A percentile compares a stretch with the other conserved stretches of the same genome.
phyloP scores from a whole-genome alignment of 495 filamentous ascomycete species.

The Aspergillus affinis region DNA sequence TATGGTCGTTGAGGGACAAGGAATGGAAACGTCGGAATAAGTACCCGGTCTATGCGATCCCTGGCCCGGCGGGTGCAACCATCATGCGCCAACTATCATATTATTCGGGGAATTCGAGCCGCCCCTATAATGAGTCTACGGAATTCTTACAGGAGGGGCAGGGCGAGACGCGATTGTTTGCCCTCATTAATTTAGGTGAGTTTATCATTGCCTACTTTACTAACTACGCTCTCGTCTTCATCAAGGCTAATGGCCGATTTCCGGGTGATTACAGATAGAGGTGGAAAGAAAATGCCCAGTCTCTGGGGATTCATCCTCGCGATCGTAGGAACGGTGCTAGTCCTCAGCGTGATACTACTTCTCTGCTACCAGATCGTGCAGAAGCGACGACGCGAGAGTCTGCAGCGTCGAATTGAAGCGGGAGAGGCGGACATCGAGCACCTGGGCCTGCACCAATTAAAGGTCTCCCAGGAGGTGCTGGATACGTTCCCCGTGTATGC shows the following conservation, averaged over 20 bases:
- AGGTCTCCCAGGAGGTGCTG: constrained; percentile 66
- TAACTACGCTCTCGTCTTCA: not conserved
- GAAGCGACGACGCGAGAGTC: constrained; percentile 57
- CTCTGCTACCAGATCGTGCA: constrained; percentile 73
- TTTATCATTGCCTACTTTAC: constrained; percentile 18
- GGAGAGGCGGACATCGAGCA: constrained; percentile 81
- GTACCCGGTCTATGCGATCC: constrained; percentile 84
- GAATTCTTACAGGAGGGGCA: constrained; percentile 43
- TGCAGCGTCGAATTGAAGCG: constrained; percentile 66
- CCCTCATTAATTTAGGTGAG: constrained; percentile 60
- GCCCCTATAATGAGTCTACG: constrained; percentile 44
- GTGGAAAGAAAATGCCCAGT: constrained; percentile 49
- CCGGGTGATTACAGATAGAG: constrained; percentile 15
- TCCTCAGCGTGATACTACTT: constrained; percentile 63
- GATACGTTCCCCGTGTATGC: constrained; percentile 71
- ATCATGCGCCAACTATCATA: constrained; percentile 70
- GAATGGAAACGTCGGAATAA: constrained; percentile 63
- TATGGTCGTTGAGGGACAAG: constrained; percentile 68
- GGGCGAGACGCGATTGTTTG: constrained; percentile 58
- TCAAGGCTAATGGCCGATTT: not conserved
- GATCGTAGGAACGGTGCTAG: constrained; percentile 70
- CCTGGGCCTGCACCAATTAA: constrained; percentile 72
- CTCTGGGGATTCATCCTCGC: constrained; percentile 85
- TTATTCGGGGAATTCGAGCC: constrained; percentile 71
- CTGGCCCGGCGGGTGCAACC: constrained; percentile 58